Evolutionary conservation across 2,329 filamentous ascomycete species (phyloP).

Genomic region (Harringtonia aguacate): DNA sequence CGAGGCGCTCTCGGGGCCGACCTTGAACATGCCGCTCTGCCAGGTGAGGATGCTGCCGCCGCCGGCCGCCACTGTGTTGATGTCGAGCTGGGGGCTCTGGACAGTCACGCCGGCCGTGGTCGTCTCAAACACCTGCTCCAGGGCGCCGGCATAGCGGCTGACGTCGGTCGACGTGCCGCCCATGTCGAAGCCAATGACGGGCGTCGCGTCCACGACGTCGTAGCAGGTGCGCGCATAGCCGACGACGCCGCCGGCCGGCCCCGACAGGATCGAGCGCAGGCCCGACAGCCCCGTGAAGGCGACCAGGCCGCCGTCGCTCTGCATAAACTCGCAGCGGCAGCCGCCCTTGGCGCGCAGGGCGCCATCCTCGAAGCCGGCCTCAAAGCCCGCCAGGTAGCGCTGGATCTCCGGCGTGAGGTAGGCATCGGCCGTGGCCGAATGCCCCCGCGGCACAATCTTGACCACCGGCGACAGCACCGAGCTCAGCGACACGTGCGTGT

Average conservation of each 20-base stretch:
- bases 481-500: conserved; percentile 70
- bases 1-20: conserved; percentile 4
- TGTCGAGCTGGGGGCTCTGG: conserved; percentile 15
- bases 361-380: conserved; percentile 68
- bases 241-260: conserved; percentile 86
- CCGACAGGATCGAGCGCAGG: conserved; percentile 74
- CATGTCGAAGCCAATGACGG: conserved; percentile 95
- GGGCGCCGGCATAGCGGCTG: no score
- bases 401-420: conserved; percentile 72
- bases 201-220: conserved; percentile 68
- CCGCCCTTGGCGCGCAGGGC: conserved; percentile 65
- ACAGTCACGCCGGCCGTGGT: conserved; percentile 19
- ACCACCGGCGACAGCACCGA: conserved; percentile 87
- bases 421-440: conserved; percentile 68
- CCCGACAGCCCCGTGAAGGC: conserved; percentile 77
- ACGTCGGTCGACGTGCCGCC: conserved; percentile 39
- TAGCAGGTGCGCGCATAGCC: conserved; percentile 92
- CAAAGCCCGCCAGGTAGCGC: conserved; percentile 58
- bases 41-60: no score
- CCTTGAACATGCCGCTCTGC: no score
- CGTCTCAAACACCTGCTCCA: no score
- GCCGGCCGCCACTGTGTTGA: conserved; percentile 15
- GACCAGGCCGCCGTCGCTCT: conserved; percentile 66
- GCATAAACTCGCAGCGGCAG: conserved; percentile 90
- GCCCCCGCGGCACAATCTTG: conserved; percentile 65